Percentiles rank a stretch among this genome's conserved stretches.
phyloP scores from a whole-genome alignment of 1,284 basidiomycete species.

The Phenoliferia sp. region DNA sequence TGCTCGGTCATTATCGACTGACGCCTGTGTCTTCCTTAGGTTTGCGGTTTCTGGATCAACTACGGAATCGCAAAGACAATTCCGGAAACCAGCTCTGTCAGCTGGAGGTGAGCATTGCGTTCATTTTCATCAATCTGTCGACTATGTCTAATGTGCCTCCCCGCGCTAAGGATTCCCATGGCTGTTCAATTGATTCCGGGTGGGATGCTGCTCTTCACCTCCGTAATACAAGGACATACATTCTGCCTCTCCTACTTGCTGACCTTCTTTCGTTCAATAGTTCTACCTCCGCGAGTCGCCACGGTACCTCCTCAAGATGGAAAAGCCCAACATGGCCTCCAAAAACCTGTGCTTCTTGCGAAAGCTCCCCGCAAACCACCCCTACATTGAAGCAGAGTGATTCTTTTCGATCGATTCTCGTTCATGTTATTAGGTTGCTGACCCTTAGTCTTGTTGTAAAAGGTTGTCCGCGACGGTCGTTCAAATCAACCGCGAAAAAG shows the following conservation, averaged over 20 bases:
- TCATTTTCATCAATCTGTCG: too few species aligned
- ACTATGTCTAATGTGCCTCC: too few species aligned
- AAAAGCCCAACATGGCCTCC: constrained; percentile 34
- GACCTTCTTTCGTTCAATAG: background rate
- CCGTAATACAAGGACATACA: background rate
- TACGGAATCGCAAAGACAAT: constrained; percentile 17
- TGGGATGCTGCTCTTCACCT: constrained; percentile 32
- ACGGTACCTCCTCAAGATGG: constrained; percentile 37
- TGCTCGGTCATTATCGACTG: constrained; percentile 3
- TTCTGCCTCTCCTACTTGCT: background rate
- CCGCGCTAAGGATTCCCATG: constrained; percentile 39
- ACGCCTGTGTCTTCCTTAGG: too few species aligned
- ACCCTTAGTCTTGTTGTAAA: too few species aligned
- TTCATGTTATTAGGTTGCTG: too few species aligned
- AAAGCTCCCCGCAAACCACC: constrained; percentile 32
- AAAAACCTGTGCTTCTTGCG: constrained; percentile 35
- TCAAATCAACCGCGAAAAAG: constrained; percentile 32
- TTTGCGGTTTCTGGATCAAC: constrained; percentile 26
- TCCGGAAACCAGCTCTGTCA: constrained; percentile 18
- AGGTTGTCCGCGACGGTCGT: constrained; percentile 14
- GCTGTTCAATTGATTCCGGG: constrained; percentile 40
- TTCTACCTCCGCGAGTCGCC: constrained; percentile 39
- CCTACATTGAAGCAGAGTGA: constrained; percentile 33
- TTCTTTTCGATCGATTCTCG: too few species aligned
- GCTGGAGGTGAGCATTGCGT: constrained; percentile 36